phyloP scores from a whole-genome alignment of 495 filamentous ascomycete species.

The Sporormia fimetaria region DNA sequence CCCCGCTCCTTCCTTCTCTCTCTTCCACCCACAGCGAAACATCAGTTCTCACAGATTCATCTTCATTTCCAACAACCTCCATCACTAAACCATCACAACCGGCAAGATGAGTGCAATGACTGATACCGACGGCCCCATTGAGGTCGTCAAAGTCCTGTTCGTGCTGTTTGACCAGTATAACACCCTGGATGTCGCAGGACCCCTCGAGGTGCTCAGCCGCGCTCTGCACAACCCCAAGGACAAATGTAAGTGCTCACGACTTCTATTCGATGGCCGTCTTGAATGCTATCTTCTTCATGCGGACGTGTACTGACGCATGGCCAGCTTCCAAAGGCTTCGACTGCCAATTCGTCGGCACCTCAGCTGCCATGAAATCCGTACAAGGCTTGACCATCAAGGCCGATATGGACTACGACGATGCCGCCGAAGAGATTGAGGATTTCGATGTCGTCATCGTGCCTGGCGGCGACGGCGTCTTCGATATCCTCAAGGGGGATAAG shows the following conservation, averaged over 20 bases:
- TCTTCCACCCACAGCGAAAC: too few species aligned
- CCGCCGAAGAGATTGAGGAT: conserved; percentile 49
- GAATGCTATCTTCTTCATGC: background rate
- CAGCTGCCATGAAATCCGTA: conserved; percentile 30
- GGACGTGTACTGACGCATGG: conserved; percentile 2
- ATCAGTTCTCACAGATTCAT: conserved; percentile 1
- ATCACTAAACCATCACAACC: conserved; percentile 3
- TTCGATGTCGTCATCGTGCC: conserved; percentile 63
- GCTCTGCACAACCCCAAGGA: conserved; percentile 52
- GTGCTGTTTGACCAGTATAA: conserved; percentile 40
- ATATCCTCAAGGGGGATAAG: conserved; percentile 44
- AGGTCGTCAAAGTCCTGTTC: conserved; percentile 44
- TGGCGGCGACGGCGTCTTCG: conserved; percentile 43
- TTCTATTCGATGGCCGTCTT: background rate
- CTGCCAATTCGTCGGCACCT: conserved; percentile 32
- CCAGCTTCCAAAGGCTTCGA: conserved; percentile 39
- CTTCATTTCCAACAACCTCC: background rate
- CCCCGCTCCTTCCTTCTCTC: too few species aligned
- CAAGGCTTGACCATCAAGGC: conserved; percentile 38
- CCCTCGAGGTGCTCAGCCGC: conserved; percentile 50
- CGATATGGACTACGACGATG: conserved; percentile 47
- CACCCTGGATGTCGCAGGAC: conserved; percentile 54
- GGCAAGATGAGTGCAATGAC: conserved; percentile 37
- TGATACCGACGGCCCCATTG: conserved; percentile 27
- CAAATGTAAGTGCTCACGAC: conserved; percentile 34